Evolutionary conservation across 164 flowering plant species (phyloP).

Genomic region (Houttuynia cordata): DNA sequence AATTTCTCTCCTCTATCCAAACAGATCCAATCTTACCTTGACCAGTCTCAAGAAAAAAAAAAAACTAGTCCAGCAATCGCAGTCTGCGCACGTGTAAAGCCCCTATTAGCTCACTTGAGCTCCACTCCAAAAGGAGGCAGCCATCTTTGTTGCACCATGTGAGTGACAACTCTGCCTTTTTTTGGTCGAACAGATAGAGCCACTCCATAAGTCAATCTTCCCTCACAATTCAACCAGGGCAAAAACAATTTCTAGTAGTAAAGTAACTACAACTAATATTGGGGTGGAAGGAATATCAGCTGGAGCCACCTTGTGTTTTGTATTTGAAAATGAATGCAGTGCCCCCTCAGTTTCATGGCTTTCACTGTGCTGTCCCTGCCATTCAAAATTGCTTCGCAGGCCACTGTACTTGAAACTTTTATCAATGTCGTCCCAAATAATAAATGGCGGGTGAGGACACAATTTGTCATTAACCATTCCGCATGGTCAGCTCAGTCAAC

Average conservation of each 20-base stretch:
- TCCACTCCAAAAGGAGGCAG: conserved; percentile 4
- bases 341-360: too few species aligned
- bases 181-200: conserved; percentile 4
- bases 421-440: too few species aligned
- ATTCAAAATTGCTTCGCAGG: neutral
- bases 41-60: conserved; percentile 4
- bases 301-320: too few species aligned
- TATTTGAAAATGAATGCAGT: too few species aligned
- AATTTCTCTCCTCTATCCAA: neutral
- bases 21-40: conserved; percentile 4
- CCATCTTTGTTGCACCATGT: conserved; percentile 6
- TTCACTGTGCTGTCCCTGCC: neutral
- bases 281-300: too few species aligned
- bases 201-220: conserved; percentile 4
- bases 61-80: neutral
- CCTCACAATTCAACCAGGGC: neutral
- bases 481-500: neutral
- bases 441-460: neutral
- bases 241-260: neutral
- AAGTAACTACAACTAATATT: neutral
- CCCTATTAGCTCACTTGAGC: neutral
- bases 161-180: conserved; percentile 14
- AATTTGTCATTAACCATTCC: neutral
- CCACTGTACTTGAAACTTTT: neutral
- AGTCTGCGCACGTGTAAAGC: conserved; percentile 6